Evolutionary conservation across 352 stramenopile species (phyloP).

Genomic region (Phytophthora colocasiae): DNA sequence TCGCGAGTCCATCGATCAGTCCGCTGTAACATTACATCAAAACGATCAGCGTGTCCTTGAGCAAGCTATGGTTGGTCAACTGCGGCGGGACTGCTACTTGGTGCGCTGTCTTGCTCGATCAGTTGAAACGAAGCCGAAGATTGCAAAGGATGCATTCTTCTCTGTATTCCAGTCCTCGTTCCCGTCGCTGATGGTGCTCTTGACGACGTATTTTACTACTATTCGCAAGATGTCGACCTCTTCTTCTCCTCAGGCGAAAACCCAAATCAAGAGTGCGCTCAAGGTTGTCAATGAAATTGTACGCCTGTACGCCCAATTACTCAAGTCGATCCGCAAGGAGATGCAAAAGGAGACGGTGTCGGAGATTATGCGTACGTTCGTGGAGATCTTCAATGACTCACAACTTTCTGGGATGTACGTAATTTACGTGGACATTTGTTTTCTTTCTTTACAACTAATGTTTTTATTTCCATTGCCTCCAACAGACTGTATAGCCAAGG

Average conservation of each 20-base stretch:
- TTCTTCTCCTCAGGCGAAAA: conserved; percentile 38
- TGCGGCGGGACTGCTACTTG: conserved; percentile 76
- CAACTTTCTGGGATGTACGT: conserved; percentile 79
- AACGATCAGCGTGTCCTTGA: conserved; percentile 78
- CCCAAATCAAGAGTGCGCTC: conserved; percentile 66
- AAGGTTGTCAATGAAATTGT: conserved; percentile 86
- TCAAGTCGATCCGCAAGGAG: conserved; percentile 85
- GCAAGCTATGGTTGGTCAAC: conserved; percentile 64
- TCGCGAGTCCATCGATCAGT: conserved; percentile 72
- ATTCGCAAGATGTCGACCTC: conserved; percentile 60
- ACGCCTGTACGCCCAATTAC: conserved; percentile 74
- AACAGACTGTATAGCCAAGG: conserved; percentile 67
- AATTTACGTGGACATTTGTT: not conserved
- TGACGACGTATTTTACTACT: conserved; percentile 73
- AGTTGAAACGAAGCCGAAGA: conserved; percentile 79
- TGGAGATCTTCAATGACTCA: conserved; percentile 80
- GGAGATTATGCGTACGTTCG: conserved; percentile 78
- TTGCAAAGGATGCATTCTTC: conserved; percentile 79
- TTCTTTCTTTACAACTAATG: not conserved
- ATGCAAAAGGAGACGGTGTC: conserved; percentile 79
- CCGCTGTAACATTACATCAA: conserved; percentile 70
- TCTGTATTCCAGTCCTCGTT: conserved; percentile 65
- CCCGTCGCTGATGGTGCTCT: conserved; percentile 63
- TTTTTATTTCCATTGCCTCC: not conserved
- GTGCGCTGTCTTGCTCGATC: conserved; percentile 72